phyloP scores from a whole-genome alignment of 1,139 yeast genomes.

The Diutina ranongensis region DNA sequence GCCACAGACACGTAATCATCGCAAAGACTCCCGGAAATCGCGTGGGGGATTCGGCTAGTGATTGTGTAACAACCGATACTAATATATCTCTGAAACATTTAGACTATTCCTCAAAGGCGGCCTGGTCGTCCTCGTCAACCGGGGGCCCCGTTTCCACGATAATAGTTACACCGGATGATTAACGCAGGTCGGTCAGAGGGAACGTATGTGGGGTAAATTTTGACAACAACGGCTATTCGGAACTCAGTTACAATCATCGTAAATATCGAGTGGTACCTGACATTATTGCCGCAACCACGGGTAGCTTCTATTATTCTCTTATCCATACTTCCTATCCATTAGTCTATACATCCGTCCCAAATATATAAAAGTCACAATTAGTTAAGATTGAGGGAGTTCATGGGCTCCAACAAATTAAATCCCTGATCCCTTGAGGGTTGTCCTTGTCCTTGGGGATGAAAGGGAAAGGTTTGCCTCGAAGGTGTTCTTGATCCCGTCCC shows the following conservation, averaged over 20 bases:
- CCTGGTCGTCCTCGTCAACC: no score
- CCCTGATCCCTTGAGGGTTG: background rate
- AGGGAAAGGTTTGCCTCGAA: background rate
- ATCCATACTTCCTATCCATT: background rate
- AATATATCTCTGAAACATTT: no score
- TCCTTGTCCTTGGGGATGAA: background rate
- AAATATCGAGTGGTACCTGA: no score
- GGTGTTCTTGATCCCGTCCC: constrained; percentile 1
- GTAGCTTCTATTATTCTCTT: no score
- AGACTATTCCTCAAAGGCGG: no score
- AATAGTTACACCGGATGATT: background rate
- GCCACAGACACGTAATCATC: background rate
- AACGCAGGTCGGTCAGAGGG: background rate
- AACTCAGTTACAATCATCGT: background rate
- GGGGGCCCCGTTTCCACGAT: background rate
- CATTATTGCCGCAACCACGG: no score
- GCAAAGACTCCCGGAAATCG: background rate
- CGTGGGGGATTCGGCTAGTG: background rate
- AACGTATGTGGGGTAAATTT: background rate
- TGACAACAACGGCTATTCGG: background rate
- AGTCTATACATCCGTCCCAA: background rate
- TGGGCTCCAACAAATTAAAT: constrained; percentile 1
- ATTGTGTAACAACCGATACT: no score
- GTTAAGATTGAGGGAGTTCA: constrained; percentile 2
- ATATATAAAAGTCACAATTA: background rate